These are phyloP conservation scores for Suhomyces maxii DNA, from an alignment of 1,139 yeast species.

Conservation along the genomic window DNA sequence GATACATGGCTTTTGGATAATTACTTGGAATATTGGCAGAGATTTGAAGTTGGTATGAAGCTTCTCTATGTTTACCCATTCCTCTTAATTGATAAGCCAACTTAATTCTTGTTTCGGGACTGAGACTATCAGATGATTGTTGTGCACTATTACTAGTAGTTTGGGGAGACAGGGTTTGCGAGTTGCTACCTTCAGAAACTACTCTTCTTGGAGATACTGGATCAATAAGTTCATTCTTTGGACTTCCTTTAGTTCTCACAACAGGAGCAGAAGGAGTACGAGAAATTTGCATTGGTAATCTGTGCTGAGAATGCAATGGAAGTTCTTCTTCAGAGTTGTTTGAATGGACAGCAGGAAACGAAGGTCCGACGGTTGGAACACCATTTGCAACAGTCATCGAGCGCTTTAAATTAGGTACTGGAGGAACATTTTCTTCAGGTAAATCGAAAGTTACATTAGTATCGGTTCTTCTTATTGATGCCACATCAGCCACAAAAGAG, in stretches of 20 bases:
- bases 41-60: conserved; percentile 65
- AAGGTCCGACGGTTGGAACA: background rate
- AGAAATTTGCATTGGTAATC: conserved; percentile 5
- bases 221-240: background rate
- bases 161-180: conserved; percentile 1
- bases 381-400: conserved; percentile 1
- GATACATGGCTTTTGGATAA: conserved; percentile 61
- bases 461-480: conserved; percentile 10
- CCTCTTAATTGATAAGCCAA: conserved; percentile 56
- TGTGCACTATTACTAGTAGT: background rate
- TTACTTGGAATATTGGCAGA: conserved; percentile 61
- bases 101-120: conserved; percentile 48
- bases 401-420: conserved; percentile 4
- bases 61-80: conserved; percentile 63
- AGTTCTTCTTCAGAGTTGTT: conserved; percentile 3
- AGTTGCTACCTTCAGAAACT: conserved; percentile 8
- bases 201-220: conserved; percentile 7
- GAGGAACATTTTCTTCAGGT: background rate
- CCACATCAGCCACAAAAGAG: conserved; percentile 31
- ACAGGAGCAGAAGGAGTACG: conserved; percentile 20
- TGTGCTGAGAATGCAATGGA: conserved; percentile 1
- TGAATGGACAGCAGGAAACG: background rate
- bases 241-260: conserved; percentile 1
- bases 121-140: conserved; percentile 15
- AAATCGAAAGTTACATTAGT: conserved; percentile 2